Evolutionary conservation across 345 rosid species (phyloP), one percentile per base, ranked within the genome.

Genomic region (Acer campestre): DNA sequence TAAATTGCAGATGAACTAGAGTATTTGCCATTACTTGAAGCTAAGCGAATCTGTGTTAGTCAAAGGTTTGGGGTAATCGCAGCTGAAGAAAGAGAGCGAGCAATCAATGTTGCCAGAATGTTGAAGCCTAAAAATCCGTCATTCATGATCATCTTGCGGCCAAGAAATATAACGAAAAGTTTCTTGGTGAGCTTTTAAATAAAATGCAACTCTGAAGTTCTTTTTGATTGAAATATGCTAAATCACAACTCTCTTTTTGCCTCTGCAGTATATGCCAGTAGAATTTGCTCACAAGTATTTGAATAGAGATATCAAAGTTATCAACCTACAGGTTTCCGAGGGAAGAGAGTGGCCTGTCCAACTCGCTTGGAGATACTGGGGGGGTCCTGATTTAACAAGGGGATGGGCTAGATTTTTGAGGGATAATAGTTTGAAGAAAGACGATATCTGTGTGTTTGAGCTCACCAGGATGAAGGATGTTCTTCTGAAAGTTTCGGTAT

Each of bases 291-390:
- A 29, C 20, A 70, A 10, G 78, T 70, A 82, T 74, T 25, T 82
- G 61, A 46, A 4, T 38, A 38, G 64, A 56, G 75, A 13, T 53
- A 16, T 20, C 2, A 40, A 56, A 10, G 18, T n/a, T 27, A 42
- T 85, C 53, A 80, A 71, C 67, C 79, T 83, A 51, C 63, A 80
- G 75, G 70, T 76, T 69, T 42, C 80, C 3, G 79, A 80, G 74
- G 86, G 82, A 61, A 78, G 71, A 76, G 22, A 72, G 42, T 78
- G 85, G n/a, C 20, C 22, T 6, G 51, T 44, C 29, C 13, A 16
- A 10, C 22, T 73, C 22, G n/a, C 0, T 1, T 10, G 9, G 18
- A 35, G 13, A 1, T 4, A 20, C 27, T 58, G 65, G 75, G 81
- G 46, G 25, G 66, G 59, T 23, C 10, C 31, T 2, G 31, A 20